Conservation (phyloP, 1,284 basidiomycete species). For the Malassezia dermatis region DNA sequence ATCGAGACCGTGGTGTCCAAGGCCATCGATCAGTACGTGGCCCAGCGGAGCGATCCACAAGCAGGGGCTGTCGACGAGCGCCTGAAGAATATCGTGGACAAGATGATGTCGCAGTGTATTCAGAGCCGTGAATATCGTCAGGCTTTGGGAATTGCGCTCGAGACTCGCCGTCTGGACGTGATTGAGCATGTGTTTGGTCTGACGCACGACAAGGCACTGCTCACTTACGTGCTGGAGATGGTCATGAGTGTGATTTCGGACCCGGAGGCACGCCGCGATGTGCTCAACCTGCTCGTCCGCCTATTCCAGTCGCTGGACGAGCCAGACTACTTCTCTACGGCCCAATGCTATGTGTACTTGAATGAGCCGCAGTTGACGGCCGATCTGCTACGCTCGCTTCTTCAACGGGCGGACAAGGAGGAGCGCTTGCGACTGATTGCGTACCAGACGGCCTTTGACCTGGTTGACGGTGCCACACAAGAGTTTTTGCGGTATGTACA, state of each 20-base stretch:
- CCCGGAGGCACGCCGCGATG: conserved; percentile 35
- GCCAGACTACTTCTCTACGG: conserved; percentile 46
- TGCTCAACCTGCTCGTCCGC: conserved; percentile 43
- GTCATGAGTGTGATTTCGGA: conserved; percentile 37
- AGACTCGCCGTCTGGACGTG: conserved; percentile 40
- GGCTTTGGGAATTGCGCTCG: conserved; percentile 44
- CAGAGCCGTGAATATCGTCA: conserved; percentile 38
- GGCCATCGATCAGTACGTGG: conserved; percentile 46
- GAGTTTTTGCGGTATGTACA: conserved; percentile 45
- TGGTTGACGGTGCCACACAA: conserved; percentile 47
- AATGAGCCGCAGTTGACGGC: conserved; percentile 37
- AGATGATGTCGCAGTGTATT: conserved; percentile 46
- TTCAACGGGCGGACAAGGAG: conserved; percentile 32
- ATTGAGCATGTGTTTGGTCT: conserved; percentile 40
- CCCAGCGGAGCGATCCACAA: conserved; percentile 16
- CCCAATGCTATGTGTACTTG: conserved; percentile 48
- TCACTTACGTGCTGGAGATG: conserved; percentile 44
- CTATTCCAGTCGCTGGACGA: conserved; percentile 41
- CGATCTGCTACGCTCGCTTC: conserved; percentile 35
- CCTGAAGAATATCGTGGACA: conserved; percentile 40
- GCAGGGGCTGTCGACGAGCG: conserved; percentile 23
- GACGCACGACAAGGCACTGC: conserved; percentile 35
- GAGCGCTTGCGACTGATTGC: conserved; percentile 37
- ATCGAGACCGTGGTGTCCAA: conserved; percentile 47
- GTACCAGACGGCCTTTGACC: conserved; percentile 46